A percentile compares a stretch with the other conserved stretches of the same genome.
phyloP scores from a whole-genome alignment of 805 yeast genomes.

The Blastobotrys robertii region DNA sequence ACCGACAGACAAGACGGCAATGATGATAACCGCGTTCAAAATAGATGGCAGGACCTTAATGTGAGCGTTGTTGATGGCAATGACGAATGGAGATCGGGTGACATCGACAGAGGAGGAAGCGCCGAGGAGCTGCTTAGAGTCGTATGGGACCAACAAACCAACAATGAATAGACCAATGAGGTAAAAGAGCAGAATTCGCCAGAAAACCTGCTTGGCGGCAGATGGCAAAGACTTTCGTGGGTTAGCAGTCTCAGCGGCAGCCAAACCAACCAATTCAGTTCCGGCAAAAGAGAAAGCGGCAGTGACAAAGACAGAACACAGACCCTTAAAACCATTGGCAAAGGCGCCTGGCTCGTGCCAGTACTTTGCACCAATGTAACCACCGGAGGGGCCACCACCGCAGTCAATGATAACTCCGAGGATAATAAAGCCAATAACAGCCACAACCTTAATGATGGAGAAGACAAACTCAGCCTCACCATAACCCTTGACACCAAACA shows the following conservation, averaged over 20 bases:
- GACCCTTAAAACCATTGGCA: slow-evolving; percentile 62
- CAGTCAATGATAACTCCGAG: slow-evolving; percentile 39
- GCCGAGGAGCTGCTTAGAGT: slow-evolving; percentile 40
- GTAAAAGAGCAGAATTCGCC: slow-evolving; percentile 70
- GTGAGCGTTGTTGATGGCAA: slow-evolving; percentile 59
- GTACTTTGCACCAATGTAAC: slow-evolving; percentile 46
- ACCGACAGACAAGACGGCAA: slow-evolving; percentile 64
- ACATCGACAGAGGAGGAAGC: slow-evolving; percentile 43
- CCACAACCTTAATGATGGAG: slow-evolving; percentile 46
- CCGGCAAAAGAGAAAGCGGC: slow-evolving; percentile 76
- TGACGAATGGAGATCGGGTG: slow-evolving; percentile 64
- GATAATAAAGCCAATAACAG: slow-evolving; percentile 51
- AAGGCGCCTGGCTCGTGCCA: slow-evolving; percentile 54
- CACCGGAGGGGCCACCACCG: slow-evolving; percentile 53
- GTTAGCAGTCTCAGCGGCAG: slow-evolving; percentile 67
- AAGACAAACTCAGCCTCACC: slow-evolving; percentile 64
- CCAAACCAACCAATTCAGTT: slow-evolving; percentile 62
- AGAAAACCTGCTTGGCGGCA: slow-evolving; percentile 74
- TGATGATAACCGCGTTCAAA: slow-evolving; percentile 59
- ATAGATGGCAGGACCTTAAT: slow-evolving; percentile 58
- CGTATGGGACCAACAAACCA: slow-evolving; percentile 67
- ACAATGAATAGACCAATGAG: slow-evolving; percentile 45
- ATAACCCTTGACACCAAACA: slow-evolving; percentile 48
- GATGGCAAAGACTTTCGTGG: slow-evolving; percentile 60
- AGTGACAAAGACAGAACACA: slow-evolving; percentile 61